These are phyloP conservation scores for Peronospora belbahrii DNA, from an alignment of 352 stramenopile genomes.

Conservation along the genomic window DNA sequence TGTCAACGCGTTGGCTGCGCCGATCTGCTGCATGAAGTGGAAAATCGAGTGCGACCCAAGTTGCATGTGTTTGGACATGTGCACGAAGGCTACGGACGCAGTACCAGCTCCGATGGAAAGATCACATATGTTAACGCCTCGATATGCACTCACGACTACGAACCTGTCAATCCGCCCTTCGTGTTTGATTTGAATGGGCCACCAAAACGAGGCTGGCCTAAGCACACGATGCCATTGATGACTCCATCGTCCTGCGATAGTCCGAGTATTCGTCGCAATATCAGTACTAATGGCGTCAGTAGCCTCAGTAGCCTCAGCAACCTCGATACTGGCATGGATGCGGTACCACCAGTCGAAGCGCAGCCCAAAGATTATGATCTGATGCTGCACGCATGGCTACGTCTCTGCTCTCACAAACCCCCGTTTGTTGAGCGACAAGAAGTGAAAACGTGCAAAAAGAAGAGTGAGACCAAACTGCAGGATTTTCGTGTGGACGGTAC, in stretches of 20 bases:
- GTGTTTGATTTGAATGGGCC: constrained; percentile 42
- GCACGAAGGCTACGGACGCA: constrained; percentile 79
- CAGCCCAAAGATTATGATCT: constrained; percentile 33
- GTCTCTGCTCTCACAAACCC: constrained; percentile 52
- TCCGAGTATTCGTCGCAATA: constrained; percentile 13
- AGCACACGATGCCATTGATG: neutral
- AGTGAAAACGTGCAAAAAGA: constrained; percentile 1
- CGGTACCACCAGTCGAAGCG: neutral
- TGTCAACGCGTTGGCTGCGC: constrained; percentile 59
- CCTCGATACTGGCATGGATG: constrained; percentile 7
- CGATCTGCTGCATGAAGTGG: constrained; percentile 65
- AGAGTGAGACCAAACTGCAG: constrained; percentile 25
- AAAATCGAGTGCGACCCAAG: constrained; percentile 51
- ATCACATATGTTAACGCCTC: constrained; percentile 87
- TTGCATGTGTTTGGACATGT: constrained; percentile 89
- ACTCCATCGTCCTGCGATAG: neutral
- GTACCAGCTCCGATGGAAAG: constrained; percentile 44
- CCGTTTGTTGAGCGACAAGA: constrained; percentile 32
- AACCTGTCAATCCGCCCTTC: constrained; percentile 56
- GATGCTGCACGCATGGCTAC: constrained; percentile 60
- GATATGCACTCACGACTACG: constrained; percentile 67
- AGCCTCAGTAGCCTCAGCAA: neutral
- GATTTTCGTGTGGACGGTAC: constrained; percentile 67
- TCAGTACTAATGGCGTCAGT: constrained; percentile 23
- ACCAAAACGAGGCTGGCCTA: constrained; percentile 22